A percentile compares a stretch with the other conserved stretches of the same genome.
Conservation (phyloP, 805 yeast species). For the Tetrapisispora iriomotensis region DNA sequence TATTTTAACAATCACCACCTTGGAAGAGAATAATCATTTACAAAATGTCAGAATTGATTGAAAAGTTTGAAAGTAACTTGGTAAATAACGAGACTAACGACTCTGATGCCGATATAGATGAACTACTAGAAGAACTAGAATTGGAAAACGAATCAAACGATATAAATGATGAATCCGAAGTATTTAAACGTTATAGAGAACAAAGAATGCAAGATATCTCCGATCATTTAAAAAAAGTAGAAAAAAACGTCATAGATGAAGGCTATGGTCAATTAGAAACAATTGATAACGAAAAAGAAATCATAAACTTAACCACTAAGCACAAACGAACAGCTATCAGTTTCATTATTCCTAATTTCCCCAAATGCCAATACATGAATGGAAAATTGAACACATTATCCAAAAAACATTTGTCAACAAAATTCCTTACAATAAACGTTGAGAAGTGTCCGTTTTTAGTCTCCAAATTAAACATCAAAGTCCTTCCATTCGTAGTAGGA, state of each 20-base stretch:
- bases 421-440: conserved; percentile 48
- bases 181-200: conserved; percentile 48
- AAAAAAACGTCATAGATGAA: conserved; percentile 27
- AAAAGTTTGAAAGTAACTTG: neutral
- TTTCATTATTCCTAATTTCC: conserved; percentile 52
- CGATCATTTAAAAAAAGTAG: conserved; percentile 30
- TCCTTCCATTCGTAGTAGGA: conserved; percentile 60
- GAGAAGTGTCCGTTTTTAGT: conserved; percentile 64
- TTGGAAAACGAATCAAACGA: conserved; percentile 32
- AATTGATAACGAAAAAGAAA: conserved; percentile 42
- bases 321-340: conserved; percentile 43
- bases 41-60: neutral
- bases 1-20: too few species aligned
- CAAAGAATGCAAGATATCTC: conserved; percentile 50
- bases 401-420: conserved; percentile 45
- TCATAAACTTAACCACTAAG: conserved; percentile 42
- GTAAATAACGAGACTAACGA: neutral
- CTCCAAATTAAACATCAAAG: conserved; percentile 49
- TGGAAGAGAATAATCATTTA: neutral
- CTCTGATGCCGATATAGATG: conserved; percentile 30
- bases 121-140: conserved; percentile 39
- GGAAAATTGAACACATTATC: conserved; percentile 38
- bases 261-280: conserved; percentile 38
- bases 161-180: conserved; percentile 21
- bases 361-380: conserved; percentile 53